Base-by-base conservation (phyloP, 1,284 basidiomycete genomes). In the Fomitopsis schrenkii region DNA sequence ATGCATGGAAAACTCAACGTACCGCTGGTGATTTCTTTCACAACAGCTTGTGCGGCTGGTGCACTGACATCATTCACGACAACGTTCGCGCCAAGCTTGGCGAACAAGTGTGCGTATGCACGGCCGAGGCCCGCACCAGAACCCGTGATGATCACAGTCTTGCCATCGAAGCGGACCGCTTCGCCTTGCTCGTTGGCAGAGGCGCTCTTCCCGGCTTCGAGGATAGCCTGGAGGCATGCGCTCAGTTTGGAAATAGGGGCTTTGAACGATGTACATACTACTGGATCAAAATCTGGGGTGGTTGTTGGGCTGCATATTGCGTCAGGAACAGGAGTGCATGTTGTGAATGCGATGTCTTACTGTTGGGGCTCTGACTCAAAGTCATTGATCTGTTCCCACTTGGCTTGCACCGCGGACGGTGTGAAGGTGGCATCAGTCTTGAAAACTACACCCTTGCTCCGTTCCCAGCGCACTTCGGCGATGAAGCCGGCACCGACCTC, bases 61-160 rank as follows among this genome's bases (percentile, higher is more conserved):
- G 92, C 90, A 72, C 83, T 93, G 61, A 99, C 90, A 73, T 99
- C 97, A 75, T 99, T 99, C 63, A 99, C 87, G 46, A 99, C 93
- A 40, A 99, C 93, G 71, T 98, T 98, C 26, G 95, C 97, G 36
- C 97, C 97, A 5, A 96, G 84, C 64, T 85, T 87, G 46, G 84
- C 94, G 71, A 93, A 99, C 89, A 97, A 93, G 61, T 90, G 80
- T 0, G 97, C 93, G 74, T 99, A 98, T 5, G 88, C 87, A 53
- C 95, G 88, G 30, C 97, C 97, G 38, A 99, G 88, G 61, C 95
- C 96, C 36, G 90, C 92, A 46, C 95, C 95, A 15, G 94, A 92
- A 57, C 97, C 97, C 2, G 97, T 99, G 70, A 99, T 84, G 67
- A 99, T 88, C 62, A 94, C 93, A 3, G 95, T 98, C 80, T 98